Percentiles rank a stretch among this genome's conserved stretches.
Conservation (phyloP, 2,329 filamentous ascomycete species). For the Teratosphaeria destructans region DNA sequence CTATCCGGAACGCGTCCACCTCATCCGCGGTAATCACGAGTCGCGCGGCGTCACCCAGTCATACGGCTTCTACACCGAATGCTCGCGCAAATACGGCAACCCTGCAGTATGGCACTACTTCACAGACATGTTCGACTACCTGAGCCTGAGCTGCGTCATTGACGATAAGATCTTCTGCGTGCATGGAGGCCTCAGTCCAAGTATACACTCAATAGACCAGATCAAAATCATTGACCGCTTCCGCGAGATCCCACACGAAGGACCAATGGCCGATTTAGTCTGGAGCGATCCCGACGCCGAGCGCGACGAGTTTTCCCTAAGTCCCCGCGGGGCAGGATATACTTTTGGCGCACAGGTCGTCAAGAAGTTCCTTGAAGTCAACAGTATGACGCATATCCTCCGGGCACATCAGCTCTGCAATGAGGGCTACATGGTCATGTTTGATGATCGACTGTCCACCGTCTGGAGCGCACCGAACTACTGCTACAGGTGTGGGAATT, state of each 20-base stretch:
- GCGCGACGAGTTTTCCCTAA: conserved; percentile 90
- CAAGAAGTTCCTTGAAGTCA: conserved; percentile 94
- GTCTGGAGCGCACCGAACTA: conserved; percentile 93
- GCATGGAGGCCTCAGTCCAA: conserved; percentile 63
- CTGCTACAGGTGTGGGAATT: conserved; percentile 70
- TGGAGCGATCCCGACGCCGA: conserved; percentile 99
- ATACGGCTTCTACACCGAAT: conserved; percentile 98
- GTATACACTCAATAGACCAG: conserved; percentile 96
- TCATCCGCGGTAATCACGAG: conserved; percentile 97
- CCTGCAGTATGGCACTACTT: conserved; percentile 99
- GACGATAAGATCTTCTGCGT: conserved; percentile 99
- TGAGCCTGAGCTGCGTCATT: conserved; percentile 93
- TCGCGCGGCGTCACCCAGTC: conserved; percentile 96
- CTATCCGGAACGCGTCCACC: conserved; percentile 88
- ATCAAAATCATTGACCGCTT: conserved; percentile 99
- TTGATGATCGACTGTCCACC: conserved; percentile 86
- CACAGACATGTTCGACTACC: conserved; percentile 99
- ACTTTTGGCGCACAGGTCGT: conserved; percentile 97
- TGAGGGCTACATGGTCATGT: conserved; percentile 93
- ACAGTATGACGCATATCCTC: conserved; percentile 94
- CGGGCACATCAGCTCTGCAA: conserved; percentile 98
- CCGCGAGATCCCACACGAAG: conserved; percentile 95
- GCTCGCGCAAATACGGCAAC: conserved; percentile 94
- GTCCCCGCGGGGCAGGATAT: conserved; percentile 86
- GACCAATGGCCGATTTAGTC: conserved; percentile 97